Base-by-base conservation (phyloP, 768 basidiomycete species). In the Termitomyces sp. region DNA sequence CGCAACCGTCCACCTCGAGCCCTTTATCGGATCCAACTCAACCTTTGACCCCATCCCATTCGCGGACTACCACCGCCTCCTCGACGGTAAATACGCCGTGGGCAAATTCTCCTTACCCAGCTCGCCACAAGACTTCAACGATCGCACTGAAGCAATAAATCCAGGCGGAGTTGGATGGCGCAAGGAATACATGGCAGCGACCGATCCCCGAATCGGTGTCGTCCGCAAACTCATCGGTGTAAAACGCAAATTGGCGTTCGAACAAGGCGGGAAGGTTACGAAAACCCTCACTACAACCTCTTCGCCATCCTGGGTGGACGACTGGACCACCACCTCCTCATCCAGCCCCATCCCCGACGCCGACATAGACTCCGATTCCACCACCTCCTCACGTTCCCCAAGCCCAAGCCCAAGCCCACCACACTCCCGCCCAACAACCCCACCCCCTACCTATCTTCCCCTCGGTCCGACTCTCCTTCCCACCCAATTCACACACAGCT, bases 1-100 rank as follows among this genome's bases (percentile, higher is more conserved):
- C 7, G 39, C 50, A 32, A n/a, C 22, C 3, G 75, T 88, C 0
- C 76, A 78, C 22, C 67, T 85, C 5, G 75, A 68, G 9, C 52
- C 58, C n/a, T 47, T 61, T 9, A 58, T 67, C 3, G 60, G 57
- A 41, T 47, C 59, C 56, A 56, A 56, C 50, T 66, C 57, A 59
- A 35, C 52, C 25, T 93, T 91, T 56, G 87, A 90, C 35, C 84
- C 91, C 0, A 88, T 94, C 23, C 83, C 86, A 0, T 92, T 94
- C 56, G 80, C 86, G 0, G 67, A 74, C 10, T 81, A 77, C 41
- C 86, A 91, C 64, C 75, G 79, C 16, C 59, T 75, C 13, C 74
- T 82, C 13, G 90, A 93, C 64, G 82, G 82, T 10, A 94, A 94
- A 70, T 92, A 94, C 62, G 72, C 74, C 0, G 60, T 76, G 23